A percentile compares a stretch with the other conserved stretches of the same genome.
phyloP scores from a whole-genome alignment of 1,139 yeast species.

The Diutina siamensis region DNA sequence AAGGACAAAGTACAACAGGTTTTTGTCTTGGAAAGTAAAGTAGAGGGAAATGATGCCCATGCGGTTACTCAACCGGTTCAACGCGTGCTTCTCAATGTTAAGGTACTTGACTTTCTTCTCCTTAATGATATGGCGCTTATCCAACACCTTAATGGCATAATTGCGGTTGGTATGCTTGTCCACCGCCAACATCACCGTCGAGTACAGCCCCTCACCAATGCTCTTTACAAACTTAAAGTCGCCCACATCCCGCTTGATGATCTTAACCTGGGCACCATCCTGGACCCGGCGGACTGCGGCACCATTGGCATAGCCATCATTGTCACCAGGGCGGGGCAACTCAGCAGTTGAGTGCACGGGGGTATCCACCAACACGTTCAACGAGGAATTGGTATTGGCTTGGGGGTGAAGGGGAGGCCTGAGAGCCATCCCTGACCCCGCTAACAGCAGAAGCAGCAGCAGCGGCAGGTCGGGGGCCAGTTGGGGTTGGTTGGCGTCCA shows the following conservation, averaged over 20 bases:
- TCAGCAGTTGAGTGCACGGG: not conserved
- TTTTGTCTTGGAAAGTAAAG: constrained; percentile 89
- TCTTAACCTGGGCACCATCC: constrained; percentile 11
- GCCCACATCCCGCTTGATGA: constrained; percentile 51
- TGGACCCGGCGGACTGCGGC: constrained; percentile 19
- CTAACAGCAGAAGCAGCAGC: constrained; percentile 17
- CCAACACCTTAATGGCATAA: constrained; percentile 85
- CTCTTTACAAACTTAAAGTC: constrained; percentile 83
- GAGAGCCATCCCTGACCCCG: constrained; percentile 11
- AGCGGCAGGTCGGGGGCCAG: constrained; percentile 9
- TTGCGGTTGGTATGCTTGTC: constrained; percentile 62
- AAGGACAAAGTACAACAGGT: constrained; percentile 78
- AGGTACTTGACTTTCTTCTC: constrained; percentile 85
- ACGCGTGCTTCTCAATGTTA: constrained; percentile 87
- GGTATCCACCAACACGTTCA: constrained; percentile 26
- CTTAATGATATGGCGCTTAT: constrained; percentile 86
- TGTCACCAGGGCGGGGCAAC: not conserved
- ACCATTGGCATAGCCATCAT: not conserved
- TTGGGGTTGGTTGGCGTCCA: constrained; percentile 12
- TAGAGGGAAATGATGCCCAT: constrained; percentile 74
- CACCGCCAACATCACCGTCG: constrained; percentile 81
- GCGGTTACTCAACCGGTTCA: constrained; percentile 65
- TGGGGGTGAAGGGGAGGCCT: constrained; percentile 13
- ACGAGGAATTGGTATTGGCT: constrained; percentile 23
- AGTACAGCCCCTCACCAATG: constrained; percentile 93